Conservation (phyloP, 1,284 basidiomycete species). For the Puccinia polysora region DNA sequence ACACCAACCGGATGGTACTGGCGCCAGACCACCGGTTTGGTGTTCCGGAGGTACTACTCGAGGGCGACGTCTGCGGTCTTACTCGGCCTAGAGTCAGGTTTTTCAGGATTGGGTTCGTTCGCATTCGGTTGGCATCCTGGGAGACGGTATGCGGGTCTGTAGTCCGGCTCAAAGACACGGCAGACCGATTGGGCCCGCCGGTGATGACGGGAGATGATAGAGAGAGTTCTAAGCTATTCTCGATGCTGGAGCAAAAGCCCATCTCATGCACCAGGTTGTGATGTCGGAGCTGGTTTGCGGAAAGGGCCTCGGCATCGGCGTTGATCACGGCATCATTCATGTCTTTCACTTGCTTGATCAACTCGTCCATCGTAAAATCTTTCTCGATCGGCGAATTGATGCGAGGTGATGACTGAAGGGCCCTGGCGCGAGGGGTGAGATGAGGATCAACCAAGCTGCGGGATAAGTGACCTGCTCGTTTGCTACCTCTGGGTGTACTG, state of each 20-base stretch:
- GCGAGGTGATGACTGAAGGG: background rate
- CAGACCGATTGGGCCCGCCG: slow-evolving; percentile 27
- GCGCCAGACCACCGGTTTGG: slow-evolving; percentile 8
- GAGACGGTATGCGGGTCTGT: slow-evolving; percentile 5
- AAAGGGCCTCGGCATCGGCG: background rate
- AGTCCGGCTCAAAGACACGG: slow-evolving; percentile 9
- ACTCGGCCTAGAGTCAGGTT: slow-evolving; percentile 9
- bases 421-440: slow-evolving; percentile 19
- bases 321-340: slow-evolving; percentile 3
- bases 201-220: background rate
- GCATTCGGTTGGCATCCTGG: background rate
- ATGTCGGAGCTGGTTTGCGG: background rate
- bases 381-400: slow-evolving; percentile 9
- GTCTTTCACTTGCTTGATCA: slow-evolving; percentile 22
- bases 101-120: slow-evolving; percentile 18
- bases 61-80: slow-evolving; percentile 11
- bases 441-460: slow-evolving; percentile 21
- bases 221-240: slow-evolving; percentile 17
- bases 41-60: background rate
- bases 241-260: slow-evolving; percentile 18
- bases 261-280: slow-evolving; percentile 27
- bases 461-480: background rate
- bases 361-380: slow-evolving; percentile 28
- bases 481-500: slow-evolving; percentile 18
- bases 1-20: slow-evolving; percentile 21